Evolutionary conservation across 768 basidiomycete species (phyloP).

Genomic region (Candolleomyces efflorescens): DNA sequence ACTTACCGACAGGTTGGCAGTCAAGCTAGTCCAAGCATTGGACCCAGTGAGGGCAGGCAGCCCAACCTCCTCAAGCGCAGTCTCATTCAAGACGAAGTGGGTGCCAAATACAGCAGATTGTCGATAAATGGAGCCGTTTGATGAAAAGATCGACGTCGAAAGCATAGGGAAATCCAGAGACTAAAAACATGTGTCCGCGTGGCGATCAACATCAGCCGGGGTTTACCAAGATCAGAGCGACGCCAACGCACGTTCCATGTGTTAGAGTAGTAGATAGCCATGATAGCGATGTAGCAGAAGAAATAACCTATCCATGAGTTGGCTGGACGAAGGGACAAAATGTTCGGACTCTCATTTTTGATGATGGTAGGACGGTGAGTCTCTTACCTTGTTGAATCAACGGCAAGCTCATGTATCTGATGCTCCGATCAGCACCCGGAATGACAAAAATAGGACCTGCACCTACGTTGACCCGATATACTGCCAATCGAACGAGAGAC

Average conservation of each 20-base stretch:
- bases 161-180: constrained; percentile 56
- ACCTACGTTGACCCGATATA: constrained; percentile 48
- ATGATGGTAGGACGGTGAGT: background rate
- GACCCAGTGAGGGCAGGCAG: constrained; percentile 49
- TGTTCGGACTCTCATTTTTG: background rate
- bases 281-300: constrained; percentile 49
- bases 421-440: background rate
- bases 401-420: constrained; percentile 47
- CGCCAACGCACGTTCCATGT: constrained; percentile 46
- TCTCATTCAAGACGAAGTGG: constrained; percentile 49
- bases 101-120: constrained; percentile 51
- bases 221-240: background rate
- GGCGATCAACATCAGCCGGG: background rate
- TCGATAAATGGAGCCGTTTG: constrained; percentile 51
- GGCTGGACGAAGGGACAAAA: constrained; percentile 22
- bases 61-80: constrained; percentile 48
- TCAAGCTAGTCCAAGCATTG: constrained; percentile 48
- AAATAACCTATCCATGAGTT: constrained; percentile 55
- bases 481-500: constrained; percentile 67
- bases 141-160: constrained; percentile 53
- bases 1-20: constrained; percentile 42
- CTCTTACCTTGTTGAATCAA: constrained; percentile 51
- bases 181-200: constrained; percentile 22
- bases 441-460: background rate
- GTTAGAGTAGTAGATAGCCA: constrained; percentile 59